Conservation (phyloP, 208 protist species). For the Trypanosoma conorhini region DNA sequence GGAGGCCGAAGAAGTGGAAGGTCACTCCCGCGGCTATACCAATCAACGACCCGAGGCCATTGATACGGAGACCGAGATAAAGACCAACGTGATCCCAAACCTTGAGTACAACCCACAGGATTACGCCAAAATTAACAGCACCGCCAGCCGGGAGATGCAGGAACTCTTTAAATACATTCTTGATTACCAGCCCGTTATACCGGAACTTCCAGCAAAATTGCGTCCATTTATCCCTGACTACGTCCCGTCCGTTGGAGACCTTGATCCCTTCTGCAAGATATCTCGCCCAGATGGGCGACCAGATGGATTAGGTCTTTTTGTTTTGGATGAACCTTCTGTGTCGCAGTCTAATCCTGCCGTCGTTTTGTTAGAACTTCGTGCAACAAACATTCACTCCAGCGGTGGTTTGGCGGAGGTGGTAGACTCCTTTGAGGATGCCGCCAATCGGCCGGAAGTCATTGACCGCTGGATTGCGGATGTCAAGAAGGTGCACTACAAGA, state of each 20-base stretch:
- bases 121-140: conserved; percentile 83
- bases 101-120: conserved; percentile 87
- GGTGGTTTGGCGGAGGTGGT: conserved; percentile 73
- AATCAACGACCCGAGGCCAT: conserved; percentile 71
- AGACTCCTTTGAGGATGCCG: conserved; percentile 94
- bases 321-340: conserved; percentile 97
- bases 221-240: conserved; percentile 98
- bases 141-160: conserved; percentile 91
- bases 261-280: conserved; percentile 98
- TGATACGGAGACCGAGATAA: conserved; percentile 31
- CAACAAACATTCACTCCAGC: conserved; percentile 69
- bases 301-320: conserved; percentile 91
- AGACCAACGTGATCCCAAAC: conserved; percentile 30
- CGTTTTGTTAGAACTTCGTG: conserved; percentile 87
- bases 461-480: conserved; percentile 96
- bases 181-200: conserved; percentile 92
- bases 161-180: conserved; percentile 97
- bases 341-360: conserved; percentile 96
- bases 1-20: conserved; percentile 34
- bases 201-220: conserved; percentile 95
- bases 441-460: conserved; percentile 95
- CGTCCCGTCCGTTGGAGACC: conserved; percentile 96
- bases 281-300: conserved; percentile 90
- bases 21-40: conserved; percentile 45
- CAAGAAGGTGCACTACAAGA: conserved; percentile 96